Percentiles rank a stretch among this genome's conserved stretches.
Conservation (phyloP, 257 asterid genomes). For the Avicennia marina region DNA sequence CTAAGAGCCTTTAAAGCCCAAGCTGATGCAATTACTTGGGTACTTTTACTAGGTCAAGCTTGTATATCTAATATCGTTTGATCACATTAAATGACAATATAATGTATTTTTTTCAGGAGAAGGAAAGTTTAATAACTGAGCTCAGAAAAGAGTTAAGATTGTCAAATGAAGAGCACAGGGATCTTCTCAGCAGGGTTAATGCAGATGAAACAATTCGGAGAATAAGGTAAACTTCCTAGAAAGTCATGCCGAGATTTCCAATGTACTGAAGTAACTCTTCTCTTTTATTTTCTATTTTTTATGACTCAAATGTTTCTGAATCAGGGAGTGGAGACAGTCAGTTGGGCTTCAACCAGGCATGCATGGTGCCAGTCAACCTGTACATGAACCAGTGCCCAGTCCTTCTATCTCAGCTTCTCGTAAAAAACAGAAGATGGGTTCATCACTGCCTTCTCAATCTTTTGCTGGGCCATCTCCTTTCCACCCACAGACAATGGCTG, state of each 20-base stretch:
- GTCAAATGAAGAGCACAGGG: slow-evolving; percentile 84
- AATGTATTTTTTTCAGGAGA: slow-evolving; percentile 53
- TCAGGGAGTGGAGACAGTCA: slow-evolving; percentile 73
- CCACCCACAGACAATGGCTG: slow-evolving; percentile 46
- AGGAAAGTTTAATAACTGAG: slow-evolving; percentile 72
- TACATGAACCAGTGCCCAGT: slow-evolving; percentile 55
- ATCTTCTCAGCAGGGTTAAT: slow-evolving; percentile 67
- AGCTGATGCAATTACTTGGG: slow-evolving; percentile 92
- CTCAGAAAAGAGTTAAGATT: slow-evolving; percentile 70
- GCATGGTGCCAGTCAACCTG: slow-evolving; percentile 44
- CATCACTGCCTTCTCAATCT: slow-evolving; percentile 57
- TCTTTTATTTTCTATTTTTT: background rate
- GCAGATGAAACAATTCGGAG: slow-evolving; percentile 65
- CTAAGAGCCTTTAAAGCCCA: slow-evolving; percentile 90
- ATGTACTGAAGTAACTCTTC: slow-evolving; percentile 11
- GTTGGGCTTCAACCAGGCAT: slow-evolving; percentile 48
- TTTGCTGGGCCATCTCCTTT: slow-evolving; percentile 65
- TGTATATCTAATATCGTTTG: slow-evolving; percentile 24
- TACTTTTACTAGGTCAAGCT: slow-evolving; percentile 23
- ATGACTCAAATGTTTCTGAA: background rate
- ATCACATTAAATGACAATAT: slow-evolving; percentile 31
- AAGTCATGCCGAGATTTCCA: background rate
- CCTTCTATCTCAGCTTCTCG: slow-evolving; percentile 73
- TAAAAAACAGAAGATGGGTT: slow-evolving; percentile 49
- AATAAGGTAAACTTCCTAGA: slow-evolving; percentile 47